Conservation (phyloP, 345 rosid genomes). For the Mercurialis annua region DNA sequence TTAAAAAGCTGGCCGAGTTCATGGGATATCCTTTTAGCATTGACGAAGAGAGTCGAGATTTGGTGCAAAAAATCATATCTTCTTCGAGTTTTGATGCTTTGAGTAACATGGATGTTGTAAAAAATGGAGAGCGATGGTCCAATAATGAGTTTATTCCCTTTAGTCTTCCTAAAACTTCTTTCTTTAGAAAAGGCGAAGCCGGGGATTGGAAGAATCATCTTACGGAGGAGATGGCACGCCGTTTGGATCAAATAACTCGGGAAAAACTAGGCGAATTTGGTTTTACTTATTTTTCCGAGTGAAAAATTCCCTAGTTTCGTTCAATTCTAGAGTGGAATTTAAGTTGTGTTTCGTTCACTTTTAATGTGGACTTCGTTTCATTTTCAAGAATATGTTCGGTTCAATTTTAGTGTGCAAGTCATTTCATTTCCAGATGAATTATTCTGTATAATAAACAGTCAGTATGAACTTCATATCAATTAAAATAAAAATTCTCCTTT, state of each 20-base stretch:
- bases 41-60: not conserved
- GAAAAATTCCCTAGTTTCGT: no score
- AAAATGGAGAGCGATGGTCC: not conserved
- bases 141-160: no score
- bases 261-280: not conserved
- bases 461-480: no score
- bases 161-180: not conserved
- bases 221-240: not conserved
- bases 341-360: no score
- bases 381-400: no score
- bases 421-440: no score
- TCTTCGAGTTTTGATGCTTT: slow-evolving; percentile 6
- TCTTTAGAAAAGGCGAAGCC: slow-evolving; percentile 1
- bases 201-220: slow-evolving; percentile 9
- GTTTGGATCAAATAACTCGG: not conserved
- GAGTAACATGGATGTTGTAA: slow-evolving; percentile 10
- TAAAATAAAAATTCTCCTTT: no score
- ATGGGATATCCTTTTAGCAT: not conserved
- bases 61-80: not conserved
- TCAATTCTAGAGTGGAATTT: no score
- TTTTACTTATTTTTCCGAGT: not conserved
- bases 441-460: no score
- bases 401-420: no score
- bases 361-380: no score
- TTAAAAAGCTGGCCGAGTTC: slow-evolving; percentile 7